phyloP scores from a whole-genome alignment of 1,284 basidiomycete species.

The Ganoderma leucocontextum region DNA sequence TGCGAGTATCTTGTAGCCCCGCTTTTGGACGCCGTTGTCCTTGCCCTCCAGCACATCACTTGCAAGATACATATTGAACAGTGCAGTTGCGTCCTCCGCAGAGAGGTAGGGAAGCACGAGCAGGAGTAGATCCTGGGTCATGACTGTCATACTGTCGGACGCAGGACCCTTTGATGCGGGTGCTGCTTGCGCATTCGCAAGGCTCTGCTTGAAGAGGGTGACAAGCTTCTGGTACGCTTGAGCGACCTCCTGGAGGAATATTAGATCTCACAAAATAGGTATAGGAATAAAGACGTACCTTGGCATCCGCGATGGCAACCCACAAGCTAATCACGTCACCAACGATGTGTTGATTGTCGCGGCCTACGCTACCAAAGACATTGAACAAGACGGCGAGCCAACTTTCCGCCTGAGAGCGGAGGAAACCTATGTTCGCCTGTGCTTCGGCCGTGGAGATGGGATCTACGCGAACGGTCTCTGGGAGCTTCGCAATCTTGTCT shows the following conservation, averaged over 20 bases:
- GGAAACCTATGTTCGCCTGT: slow-evolving; percentile 73
- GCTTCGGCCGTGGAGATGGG: slow-evolving; percentile 64
- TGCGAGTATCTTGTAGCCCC: slow-evolving; percentile 89
- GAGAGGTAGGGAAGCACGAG: slow-evolving; percentile 87
- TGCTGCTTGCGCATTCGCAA: slow-evolving; percentile 51
- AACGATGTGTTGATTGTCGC: slow-evolving; percentile 84
- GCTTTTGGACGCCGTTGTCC: slow-evolving; percentile 95
- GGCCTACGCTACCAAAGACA: slow-evolving; percentile 87
- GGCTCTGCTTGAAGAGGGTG: slow-evolving; percentile 78
- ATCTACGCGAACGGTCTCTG: slow-evolving; percentile 44
- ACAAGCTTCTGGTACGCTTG: slow-evolving; percentile 87
- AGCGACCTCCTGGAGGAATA: slow-evolving; percentile 66
- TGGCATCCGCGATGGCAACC: slow-evolving; percentile 80
- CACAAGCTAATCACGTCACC: slow-evolving; percentile 91
- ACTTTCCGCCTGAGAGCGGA: slow-evolving; percentile 86
- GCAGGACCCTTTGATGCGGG: slow-evolving; percentile 43
- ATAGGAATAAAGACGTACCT: slow-evolving; percentile 51
- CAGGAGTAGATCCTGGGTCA: slow-evolving; percentile 91
- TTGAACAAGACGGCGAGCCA: slow-evolving; percentile 97
- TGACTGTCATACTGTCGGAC: slow-evolving; percentile 68
- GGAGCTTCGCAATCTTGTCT: slow-evolving; percentile 40
- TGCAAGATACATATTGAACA: slow-evolving; percentile 72
- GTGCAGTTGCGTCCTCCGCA: slow-evolving; percentile 59
- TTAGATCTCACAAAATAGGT: slow-evolving; percentile 5
- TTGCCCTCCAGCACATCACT: slow-evolving; percentile 70